These are phyloP conservation scores for Brassica balearica DNA, from an alignment of 441 rosid species.

Conservation along the genomic window DNA sequence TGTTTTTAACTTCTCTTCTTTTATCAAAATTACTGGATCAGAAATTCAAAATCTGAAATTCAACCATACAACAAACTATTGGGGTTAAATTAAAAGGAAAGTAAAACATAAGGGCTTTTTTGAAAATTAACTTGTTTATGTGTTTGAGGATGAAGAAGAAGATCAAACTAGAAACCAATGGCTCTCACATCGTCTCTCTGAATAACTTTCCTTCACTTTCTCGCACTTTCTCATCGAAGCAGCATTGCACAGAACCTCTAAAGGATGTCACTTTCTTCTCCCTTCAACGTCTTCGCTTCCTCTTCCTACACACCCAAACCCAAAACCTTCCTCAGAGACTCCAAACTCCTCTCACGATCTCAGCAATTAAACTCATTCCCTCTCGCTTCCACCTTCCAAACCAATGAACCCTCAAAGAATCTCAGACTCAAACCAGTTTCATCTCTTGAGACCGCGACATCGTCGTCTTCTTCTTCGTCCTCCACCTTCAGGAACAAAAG, in stretches of 20 bases:
- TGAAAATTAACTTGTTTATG: background rate
- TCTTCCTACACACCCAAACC: constrained; percentile 47
- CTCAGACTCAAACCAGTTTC: constrained; percentile 45
- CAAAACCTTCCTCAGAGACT: constrained; percentile 44
- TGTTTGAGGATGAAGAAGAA: constrained; percentile 20
- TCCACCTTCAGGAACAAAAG: constrained; percentile 57
- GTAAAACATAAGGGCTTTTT: background rate
- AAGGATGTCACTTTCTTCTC: constrained; percentile 64
- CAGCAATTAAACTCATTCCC: constrained; percentile 66
- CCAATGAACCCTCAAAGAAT: constrained; percentile 34
- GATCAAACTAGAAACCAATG: constrained; percentile 16
- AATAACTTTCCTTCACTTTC: constrained; percentile 16
- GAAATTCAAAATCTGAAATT: too few relatives aligned
- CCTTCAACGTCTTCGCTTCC: constrained; percentile 51
- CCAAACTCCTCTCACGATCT: constrained; percentile 54
- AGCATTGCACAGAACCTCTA: background rate
- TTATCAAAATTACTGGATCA: background rate
- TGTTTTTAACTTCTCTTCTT: background rate
- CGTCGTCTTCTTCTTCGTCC: constrained; percentile 45
- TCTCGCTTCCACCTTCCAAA: constrained; percentile 36
- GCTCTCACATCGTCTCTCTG: constrained; percentile 32
- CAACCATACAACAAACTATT: background rate
- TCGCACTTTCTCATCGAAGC: constrained; percentile 16
- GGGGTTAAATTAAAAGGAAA: background rate
- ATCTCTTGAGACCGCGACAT: constrained; percentile 48